A percentile compares a stretch with the other conserved stretches of the same genome.
These are phyloP conservation scores for Xylaria multiplex DNA, from an alignment of 2,329 filamentous ascomycete species.

Conservation along the genomic window DNA sequence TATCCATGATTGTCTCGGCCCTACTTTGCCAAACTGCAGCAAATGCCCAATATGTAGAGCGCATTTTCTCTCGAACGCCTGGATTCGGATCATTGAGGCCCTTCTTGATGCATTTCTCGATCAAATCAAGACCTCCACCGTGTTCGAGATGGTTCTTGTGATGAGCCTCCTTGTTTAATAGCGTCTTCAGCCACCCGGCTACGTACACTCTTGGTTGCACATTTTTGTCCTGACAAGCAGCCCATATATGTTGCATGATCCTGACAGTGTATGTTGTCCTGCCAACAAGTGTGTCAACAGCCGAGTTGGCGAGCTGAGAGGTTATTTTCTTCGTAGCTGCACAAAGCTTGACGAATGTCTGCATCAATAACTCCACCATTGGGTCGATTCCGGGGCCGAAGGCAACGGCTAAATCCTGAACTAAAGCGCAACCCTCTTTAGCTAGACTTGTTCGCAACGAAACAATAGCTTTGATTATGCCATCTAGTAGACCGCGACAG, in stretches of 20 bases:
- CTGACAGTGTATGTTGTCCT: constrained; percentile 82
- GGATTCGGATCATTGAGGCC: constrained; percentile 91
- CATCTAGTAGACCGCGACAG: constrained; percentile 81
- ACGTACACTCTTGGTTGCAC: constrained; percentile 84
- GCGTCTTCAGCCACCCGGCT: constrained; percentile 82
- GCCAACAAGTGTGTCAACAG: constrained; percentile 82
- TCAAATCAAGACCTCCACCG: constrained; percentile 79
- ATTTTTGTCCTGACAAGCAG: constrained; percentile 91
- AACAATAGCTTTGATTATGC: constrained; percentile 84
- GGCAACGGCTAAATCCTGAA: constrained; percentile 84
- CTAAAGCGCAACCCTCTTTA: constrained; percentile 82
- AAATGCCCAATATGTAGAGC: constrained; percentile 88
- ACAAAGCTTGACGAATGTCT: constrained; percentile 88
- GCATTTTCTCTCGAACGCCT: constrained; percentile 85
- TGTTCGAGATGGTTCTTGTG: constrained; percentile 89
- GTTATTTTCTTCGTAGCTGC: constrained; percentile 92
- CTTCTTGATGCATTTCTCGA: constrained; percentile 90
- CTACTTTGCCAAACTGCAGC: constrained; percentile 78
- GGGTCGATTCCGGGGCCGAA: constrained; percentile 83
- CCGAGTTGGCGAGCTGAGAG: constrained; percentile 82
- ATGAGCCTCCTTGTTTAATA: constrained; percentile 78
- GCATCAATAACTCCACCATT: constrained; percentile 89
- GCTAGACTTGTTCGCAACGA: constrained; percentile 91
- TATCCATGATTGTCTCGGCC: constrained; percentile 82
- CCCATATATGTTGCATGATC: constrained; percentile 85